Evolutionary conservation across 2,329 filamentous ascomycete species (phyloP), one percentile per base, ranked within the genome.

Genomic region (Zymoseptoria passerinii): DNA sequence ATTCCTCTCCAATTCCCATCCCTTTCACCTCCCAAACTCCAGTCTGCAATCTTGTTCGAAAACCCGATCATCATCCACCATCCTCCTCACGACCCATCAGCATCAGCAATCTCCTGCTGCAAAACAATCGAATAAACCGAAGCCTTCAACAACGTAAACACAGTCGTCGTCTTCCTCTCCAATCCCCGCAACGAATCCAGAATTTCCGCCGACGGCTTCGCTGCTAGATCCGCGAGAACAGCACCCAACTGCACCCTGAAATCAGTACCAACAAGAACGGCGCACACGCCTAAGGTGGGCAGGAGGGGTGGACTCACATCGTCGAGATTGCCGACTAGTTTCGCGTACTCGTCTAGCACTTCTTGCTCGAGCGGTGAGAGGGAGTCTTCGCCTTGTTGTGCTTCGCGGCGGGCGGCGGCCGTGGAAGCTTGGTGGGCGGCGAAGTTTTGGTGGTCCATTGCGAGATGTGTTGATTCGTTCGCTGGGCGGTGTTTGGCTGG

Each of bases 41-140:
- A 40, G 35, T 16, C 35, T 16, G 4, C 23, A 23, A 23, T 4
- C 2, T 23, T 23, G 23, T 23, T 23, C 23, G 23, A 2, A 23
- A 23, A 23, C 23, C 23, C 4, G 23, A 23, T 23, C 23, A 23
- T 23, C 4, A 40, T n/a, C 35, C 35, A 44, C 10, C 2, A 20
- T 48, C 18, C n/a, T 19, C 27, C 40, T 28, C 53, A 20, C 52
- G 53, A 10, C 54, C 58, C 50, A 35, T 80, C 80, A 53, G 83
- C 88, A 75, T 86, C 89, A 63, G 87, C 86, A 68, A 95, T 90
- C 81, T 97, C 90, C 81, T 97, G 92, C 81, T 99, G 92, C 78
- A 99, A 75, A 61, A 99, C 92, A 77, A 99, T 99, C 72, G 89
- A 95, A 77, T 99, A 99, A 63, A 99, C 94, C 74, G 92, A 97